Percentiles rank a stretch among this genome's conserved stretches.
These are phyloP conservation scores for Cladophialophora exuberans DNA, from an alignment of 2,329 filamentous ascomycete species.

Conservation along the genomic window DNA sequence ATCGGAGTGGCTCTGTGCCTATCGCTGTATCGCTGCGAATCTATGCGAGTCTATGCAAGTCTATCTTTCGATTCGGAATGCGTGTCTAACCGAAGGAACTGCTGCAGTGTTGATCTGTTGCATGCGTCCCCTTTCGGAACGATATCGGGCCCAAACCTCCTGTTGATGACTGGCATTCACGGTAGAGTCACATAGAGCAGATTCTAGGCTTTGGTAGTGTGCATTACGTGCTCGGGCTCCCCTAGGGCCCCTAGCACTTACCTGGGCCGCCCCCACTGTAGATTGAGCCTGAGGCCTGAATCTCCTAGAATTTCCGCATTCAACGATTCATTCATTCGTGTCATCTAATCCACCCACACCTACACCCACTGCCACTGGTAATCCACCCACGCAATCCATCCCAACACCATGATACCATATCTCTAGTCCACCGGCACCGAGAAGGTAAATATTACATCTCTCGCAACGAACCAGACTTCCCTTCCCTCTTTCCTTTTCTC, in stretches of 20 bases:
- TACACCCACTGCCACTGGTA: not conserved
- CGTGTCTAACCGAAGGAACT: slow-evolving; percentile 1
- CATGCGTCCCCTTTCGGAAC: not conserved
- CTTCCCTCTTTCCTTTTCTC: not conserved
- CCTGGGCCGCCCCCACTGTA: not conserved
- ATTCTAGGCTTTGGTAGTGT: too few relatives aligned
- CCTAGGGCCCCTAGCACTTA: not conserved
- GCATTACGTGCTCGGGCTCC: slow-evolving; percentile 1
- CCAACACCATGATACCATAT: not conserved
- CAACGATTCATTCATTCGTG: not conserved
- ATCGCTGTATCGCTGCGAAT: slow-evolving; percentile 20
- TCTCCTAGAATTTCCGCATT: slow-evolving; percentile 2
- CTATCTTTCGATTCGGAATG: slow-evolving; percentile 18
- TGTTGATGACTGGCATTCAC: not conserved
- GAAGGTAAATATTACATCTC: not conserved
- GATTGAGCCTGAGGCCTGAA: not conserved
- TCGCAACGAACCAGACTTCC: not conserved
- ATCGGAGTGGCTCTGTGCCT: slow-evolving; percentile 25
- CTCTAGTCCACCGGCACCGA: slow-evolving; percentile 15
- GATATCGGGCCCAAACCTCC: not conserved
- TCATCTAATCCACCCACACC: not conserved
- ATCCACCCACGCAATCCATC: not conserved
- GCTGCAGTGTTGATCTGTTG: not conserved
- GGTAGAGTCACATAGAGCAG: slow-evolving; percentile 5
- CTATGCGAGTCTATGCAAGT: slow-evolving; percentile 16